Conservation (phyloP, 225 moss, liverwort and hornwort genomes). For the Sphagnum tenellum region DNA sequence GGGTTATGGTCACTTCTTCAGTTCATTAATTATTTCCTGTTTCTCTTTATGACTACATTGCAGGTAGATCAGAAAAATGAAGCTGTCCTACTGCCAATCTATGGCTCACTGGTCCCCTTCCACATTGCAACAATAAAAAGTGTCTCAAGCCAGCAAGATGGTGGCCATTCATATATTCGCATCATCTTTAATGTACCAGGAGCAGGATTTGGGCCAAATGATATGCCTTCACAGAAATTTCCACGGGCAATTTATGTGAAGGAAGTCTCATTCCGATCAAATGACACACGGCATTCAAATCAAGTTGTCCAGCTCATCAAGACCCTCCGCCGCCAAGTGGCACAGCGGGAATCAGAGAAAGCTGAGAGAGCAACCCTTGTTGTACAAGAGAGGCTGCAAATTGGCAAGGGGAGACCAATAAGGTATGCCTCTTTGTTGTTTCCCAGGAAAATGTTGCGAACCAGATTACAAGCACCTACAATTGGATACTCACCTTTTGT, state of each 20-base stretch:
- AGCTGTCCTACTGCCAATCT: constrained; percentile 80
- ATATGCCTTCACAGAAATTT: constrained; percentile 75
- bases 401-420: constrained; percentile 76
- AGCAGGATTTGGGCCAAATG: constrained; percentile 82
- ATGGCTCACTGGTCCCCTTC: constrained; percentile 86
- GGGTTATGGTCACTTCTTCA: not conserved
- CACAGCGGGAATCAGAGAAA: constrained; percentile 90
- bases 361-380: constrained; percentile 95
- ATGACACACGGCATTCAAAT: constrained; percentile 89
- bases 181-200: constrained; percentile 95
- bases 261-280: constrained; percentile 96
- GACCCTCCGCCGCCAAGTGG: constrained; percentile 88
- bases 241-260: constrained; percentile 77
- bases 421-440: constrained; percentile 16
- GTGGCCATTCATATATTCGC: constrained; percentile 96
- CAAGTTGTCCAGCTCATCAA: constrained; percentile 99
- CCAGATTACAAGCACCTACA: too few relatives aligned
- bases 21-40: not conserved
- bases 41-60: not conserved
- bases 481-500: too few relatives aligned
- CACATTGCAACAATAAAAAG: constrained; percentile 97
- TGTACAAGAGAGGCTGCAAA: constrained; percentile 76
- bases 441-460: too few relatives aligned
- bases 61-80: constrained; percentile 95
- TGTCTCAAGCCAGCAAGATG: constrained; percentile 96